A percentile compares a stretch with the other conserved stretches of the same genome.
These are phyloP conservation scores for Musa acuminata DNA, from an alignment of 176 grass and related monocot species.

Conservation along the genomic window DNA sequence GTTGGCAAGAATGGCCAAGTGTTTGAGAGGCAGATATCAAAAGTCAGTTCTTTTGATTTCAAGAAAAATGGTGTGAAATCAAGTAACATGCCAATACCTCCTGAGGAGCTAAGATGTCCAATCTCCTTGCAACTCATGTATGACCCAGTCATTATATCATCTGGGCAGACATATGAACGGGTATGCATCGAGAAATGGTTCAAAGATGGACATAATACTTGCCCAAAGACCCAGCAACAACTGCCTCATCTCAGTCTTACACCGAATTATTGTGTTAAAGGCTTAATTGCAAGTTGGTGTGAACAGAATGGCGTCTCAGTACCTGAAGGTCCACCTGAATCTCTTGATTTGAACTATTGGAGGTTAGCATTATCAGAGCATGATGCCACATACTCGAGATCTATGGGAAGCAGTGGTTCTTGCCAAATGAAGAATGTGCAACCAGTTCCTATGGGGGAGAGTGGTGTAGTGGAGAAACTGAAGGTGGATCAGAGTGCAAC, in stretches of 20 bases:
- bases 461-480: neutral
- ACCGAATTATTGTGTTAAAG: slow-evolving; percentile 79
- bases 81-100: slow-evolving; percentile 60
- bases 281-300: slow-evolving; percentile 74
- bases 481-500: neutral
- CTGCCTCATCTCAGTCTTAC: slow-evolving; percentile 50
- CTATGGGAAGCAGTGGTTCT: slow-evolving; percentile 9
- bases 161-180: slow-evolving; percentile 86
- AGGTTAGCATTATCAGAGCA: slow-evolving; percentile 32
- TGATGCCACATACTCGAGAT: slow-evolving; percentile 17
- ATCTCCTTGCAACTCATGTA: slow-evolving; percentile 89
- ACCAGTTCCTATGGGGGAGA: slow-evolving; percentile 15
- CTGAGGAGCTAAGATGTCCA: slow-evolving; percentile 76
- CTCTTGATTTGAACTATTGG: slow-evolving; percentile 58
- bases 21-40: slow-evolving; percentile 29
- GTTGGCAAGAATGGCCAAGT: slow-evolving; percentile 17
- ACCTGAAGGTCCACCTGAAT: slow-evolving; percentile 54
- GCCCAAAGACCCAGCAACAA: slow-evolving; percentile 72
- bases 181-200: slow-evolving; percentile 91
- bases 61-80: slow-evolving; percentile 47
- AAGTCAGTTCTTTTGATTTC: slow-evolving; percentile 32
- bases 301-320: slow-evolving; percentile 53
- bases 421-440: slow-evolving; percentile 6
- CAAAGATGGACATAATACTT: slow-evolving; percentile 47
- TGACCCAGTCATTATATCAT: slow-evolving; percentile 67